Evolutionary conservation across 208 protist genomes (phyloP).

Genomic region (Tritrichomonas foetus): DNA sequence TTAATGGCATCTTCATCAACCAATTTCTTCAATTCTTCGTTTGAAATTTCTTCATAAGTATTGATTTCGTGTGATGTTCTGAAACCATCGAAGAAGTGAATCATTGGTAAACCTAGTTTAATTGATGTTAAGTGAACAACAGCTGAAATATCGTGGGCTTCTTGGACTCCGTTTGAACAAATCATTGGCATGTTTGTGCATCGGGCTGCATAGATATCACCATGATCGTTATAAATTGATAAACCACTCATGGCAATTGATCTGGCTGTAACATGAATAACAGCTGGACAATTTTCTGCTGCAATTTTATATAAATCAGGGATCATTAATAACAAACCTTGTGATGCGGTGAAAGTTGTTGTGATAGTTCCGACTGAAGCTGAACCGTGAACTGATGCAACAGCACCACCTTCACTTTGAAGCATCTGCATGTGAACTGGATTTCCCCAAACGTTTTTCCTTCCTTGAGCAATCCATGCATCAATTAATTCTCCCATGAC

Average conservation of each 20-base stretch:
- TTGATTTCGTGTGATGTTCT: conserved; percentile 1
- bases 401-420: conserved; percentile 47
- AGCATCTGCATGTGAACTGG: not conserved
- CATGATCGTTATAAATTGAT: conserved; percentile 61
- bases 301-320: not conserved
- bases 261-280: conserved; percentile 65
- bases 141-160: conserved; percentile 62
- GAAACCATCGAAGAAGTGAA: conserved; percentile 58
- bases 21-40: not conserved
- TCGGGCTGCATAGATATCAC: conserved; percentile 62
- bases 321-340: not conserved
- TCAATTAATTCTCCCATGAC: not conserved
- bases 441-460: conserved; percentile 11
- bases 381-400: conserved; percentile 53
- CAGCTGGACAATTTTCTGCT: conserved; percentile 55
- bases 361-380: conserved; percentile 52
- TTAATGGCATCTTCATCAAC: conserved; percentile 37
- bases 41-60: not conserved
- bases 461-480: not conserved
- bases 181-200: conserved; percentile 61
- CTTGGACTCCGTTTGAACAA: conserved; percentile 59
- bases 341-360: conserved; percentile 48
- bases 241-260: conserved; percentile 49
- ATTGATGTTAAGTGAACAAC: conserved; percentile 63
- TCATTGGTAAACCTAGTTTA: conserved; percentile 52